phyloP scores from a whole-genome alignment of 2,329 filamentous ascomycete genomes.

The Colletotrichum phormii region DNA sequence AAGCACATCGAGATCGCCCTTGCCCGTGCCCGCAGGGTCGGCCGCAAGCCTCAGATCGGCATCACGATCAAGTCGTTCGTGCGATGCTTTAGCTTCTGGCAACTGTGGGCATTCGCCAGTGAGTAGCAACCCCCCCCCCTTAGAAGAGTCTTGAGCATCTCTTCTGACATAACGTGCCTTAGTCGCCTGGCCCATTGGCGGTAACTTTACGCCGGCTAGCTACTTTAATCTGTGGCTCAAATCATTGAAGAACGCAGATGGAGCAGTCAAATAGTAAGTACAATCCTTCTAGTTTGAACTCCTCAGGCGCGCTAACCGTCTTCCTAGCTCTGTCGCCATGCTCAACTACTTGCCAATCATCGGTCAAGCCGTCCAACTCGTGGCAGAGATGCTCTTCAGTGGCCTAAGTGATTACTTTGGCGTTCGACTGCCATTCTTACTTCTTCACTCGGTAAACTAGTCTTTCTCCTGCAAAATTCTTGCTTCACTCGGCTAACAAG shows the following conservation, averaged over 20 bases:
- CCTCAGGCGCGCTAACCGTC: neutral
- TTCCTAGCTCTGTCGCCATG: slow-evolving; percentile 12
- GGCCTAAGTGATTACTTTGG: slow-evolving; percentile 26
- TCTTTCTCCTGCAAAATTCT: neutral
- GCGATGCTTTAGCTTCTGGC: slow-evolving; percentile 27
- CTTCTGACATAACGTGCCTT: neutral
- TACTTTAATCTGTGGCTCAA: slow-evolving; percentile 31
- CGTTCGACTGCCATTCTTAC: slow-evolving; percentile 15
- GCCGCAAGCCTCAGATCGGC: slow-evolving; percentile 27
- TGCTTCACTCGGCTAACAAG: neutral
- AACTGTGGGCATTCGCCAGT: slow-evolving; percentile 26
- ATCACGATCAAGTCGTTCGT: slow-evolving; percentile 25
- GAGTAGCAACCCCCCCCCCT: neutral
- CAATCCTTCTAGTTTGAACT: no score
- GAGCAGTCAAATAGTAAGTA: slow-evolving; percentile 21
- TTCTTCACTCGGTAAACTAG: slow-evolving; percentile 8
- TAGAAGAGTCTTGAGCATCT: neutral
- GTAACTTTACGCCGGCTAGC: slow-evolving; percentile 22
- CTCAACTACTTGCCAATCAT: slow-evolving; percentile 25
- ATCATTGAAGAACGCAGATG: slow-evolving; percentile 15
- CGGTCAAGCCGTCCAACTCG: slow-evolving; percentile 20
- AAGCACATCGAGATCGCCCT: slow-evolving; percentile 24
- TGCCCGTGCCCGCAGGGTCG: slow-evolving; percentile 3
- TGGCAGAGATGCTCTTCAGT: slow-evolving; percentile 19
- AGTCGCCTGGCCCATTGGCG: slow-evolving; percentile 29